Evolutionary conservation across 176 grass and related monocot species (phyloP).

Genomic region (Pontederia crassipes): DNA sequence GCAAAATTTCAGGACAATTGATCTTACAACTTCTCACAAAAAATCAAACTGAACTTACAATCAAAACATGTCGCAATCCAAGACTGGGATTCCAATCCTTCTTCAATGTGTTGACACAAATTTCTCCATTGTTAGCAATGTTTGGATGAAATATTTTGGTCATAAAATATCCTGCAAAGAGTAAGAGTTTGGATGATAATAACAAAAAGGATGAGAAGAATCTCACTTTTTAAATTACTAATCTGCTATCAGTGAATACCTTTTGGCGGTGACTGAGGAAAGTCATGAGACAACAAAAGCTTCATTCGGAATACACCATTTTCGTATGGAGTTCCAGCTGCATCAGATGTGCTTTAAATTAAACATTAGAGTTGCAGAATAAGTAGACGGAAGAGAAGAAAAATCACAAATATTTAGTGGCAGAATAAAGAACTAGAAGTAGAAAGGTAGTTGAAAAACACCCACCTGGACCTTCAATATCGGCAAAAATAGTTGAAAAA

Average conservation of each 20-base stretch:
- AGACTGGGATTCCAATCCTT: conserved; percentile 89
- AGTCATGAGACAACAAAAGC: conserved; percentile 62
- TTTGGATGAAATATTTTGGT: conserved; percentile 99
- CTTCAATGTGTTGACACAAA: conserved; percentile 90
- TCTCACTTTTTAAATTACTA: no score
- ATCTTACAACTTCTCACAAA: no score
- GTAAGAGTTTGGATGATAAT: background rate
- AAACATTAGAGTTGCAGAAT: background rate
- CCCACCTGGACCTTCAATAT: conserved; percentile 84
- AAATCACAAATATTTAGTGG: background rate
- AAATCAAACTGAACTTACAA: conserved; percentile 32
- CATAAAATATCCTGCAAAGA: conserved; percentile 63
- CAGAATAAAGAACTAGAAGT: background rate
- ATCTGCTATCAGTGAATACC: conserved; percentile 23
- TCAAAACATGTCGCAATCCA: conserved; percentile 79
- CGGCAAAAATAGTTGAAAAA: conserved; percentile 88
- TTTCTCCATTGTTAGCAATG: conserved; percentile 81
- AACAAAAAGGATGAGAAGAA: no score
- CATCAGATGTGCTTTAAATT: conserved; percentile 4
- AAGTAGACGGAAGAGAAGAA: conserved; percentile 2
- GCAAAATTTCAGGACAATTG: no score
- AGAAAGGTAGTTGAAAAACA: background rate
- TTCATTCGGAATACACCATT: conserved; percentile 96
- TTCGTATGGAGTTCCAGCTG: conserved; percentile 95
- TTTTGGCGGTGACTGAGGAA: conserved; percentile 89